Evolutionary conservation across 2,329 filamentous ascomycete species (phyloP).

Genomic region (Tolypocladium paradoxum): DNA sequence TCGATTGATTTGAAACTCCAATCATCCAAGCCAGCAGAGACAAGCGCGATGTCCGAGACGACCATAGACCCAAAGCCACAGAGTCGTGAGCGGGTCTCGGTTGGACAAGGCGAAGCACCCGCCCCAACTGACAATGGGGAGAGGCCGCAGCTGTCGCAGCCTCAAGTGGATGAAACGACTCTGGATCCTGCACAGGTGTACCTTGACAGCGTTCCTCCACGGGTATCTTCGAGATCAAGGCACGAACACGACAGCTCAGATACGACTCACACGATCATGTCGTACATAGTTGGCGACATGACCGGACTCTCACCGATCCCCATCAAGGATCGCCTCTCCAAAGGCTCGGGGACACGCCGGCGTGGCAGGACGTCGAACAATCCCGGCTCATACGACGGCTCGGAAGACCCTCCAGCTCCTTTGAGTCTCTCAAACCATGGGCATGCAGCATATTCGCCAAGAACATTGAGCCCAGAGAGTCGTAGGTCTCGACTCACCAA

Average conservation of each 20-base stretch:
- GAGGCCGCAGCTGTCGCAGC: not conserved
- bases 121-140: too few relatives aligned
- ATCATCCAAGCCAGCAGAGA: not conserved
- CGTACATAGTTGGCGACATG: not conserved
- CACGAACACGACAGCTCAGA: not conserved
- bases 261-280: not conserved
- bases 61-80: not conserved
- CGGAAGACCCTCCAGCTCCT: not conserved
- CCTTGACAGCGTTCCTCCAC: constrained; percentile 7
- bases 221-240: constrained; percentile 8
- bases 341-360: not conserved
- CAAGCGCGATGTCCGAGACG: not conserved
- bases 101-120: not conserved
- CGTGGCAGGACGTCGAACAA: not conserved
- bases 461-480: not conserved
- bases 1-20: not conserved
- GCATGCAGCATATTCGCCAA: not conserved
- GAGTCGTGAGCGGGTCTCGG: not conserved
- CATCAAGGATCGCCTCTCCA: not conserved
- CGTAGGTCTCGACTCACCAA: not conserved
- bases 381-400: not conserved
- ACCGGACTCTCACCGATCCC: not conserved
- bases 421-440: not conserved
- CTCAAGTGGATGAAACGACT: not conserved
- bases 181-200: not conserved